These are phyloP conservation scores for Aspergillus heteromorphus DNA, from an alignment of 495 filamentous ascomycete species.

Conservation along the genomic window DNA sequence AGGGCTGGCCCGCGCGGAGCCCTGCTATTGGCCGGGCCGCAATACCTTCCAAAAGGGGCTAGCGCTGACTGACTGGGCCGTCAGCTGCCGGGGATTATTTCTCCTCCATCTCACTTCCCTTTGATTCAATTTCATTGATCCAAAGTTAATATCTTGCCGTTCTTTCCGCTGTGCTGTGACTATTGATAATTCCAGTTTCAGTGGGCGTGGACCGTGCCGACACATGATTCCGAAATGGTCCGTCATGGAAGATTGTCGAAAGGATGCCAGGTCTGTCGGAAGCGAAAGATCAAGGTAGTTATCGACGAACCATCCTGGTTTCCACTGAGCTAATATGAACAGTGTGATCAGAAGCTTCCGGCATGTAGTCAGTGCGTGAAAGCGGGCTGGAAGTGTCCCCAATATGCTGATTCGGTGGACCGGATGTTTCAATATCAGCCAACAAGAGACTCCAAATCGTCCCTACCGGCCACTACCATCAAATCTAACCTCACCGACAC, in stretches of 20 bases:
- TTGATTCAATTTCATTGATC: not conserved
- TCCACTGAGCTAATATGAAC: not conserved
- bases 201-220: not conserved
- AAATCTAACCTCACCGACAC: not conserved
- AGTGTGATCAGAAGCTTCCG: slow-evolving; percentile 1
- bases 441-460: not conserved
- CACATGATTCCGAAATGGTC: not conserved
- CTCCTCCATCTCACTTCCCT: not conserved
- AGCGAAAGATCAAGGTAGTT: slow-evolving; percentile 7
- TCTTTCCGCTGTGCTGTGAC: too few relatives aligned
- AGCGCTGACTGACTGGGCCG: not conserved
- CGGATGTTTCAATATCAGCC: slow-evolving; percentile 6
- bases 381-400: slow-evolving; percentile 4
- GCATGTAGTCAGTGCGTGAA: slow-evolving; percentile 1
- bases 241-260: slow-evolving; percentile 8
- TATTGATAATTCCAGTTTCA: too few relatives aligned
- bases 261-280: slow-evolving; percentile 6
- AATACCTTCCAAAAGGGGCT: slow-evolving; percentile 8
- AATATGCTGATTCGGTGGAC: slow-evolving; percentile 2
- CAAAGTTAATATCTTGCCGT: too few relatives aligned
- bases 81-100: not conserved
- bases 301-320: not conserved
- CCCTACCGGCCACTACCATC: not conserved
- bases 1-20: too few relatives aligned
- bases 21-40: slow-evolving; percentile 8